phyloP scores from a whole-genome alignment of 2,329 filamentous ascomycete species.

The Fusarium napiforme region DNA sequence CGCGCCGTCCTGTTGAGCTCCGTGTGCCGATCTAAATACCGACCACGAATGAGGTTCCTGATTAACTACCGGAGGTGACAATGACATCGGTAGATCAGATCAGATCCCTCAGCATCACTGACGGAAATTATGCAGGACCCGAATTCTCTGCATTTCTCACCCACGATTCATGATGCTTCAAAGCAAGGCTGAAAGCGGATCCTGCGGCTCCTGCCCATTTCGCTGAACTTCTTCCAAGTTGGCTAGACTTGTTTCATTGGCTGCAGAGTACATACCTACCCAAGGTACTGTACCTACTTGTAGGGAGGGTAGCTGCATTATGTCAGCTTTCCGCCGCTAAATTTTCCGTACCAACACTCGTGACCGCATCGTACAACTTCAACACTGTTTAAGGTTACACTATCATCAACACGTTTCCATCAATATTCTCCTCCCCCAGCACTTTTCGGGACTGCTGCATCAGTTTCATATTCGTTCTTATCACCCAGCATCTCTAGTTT shows the following conservation, averaged over 20 bases:
- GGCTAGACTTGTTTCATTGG: constrained; percentile 5
- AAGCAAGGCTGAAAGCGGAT: constrained; percentile 4
- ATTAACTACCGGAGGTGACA: not conserved
- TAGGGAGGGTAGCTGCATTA: constrained; percentile 14
- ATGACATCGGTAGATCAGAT: not conserved
- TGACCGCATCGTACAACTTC: constrained; percentile 38
- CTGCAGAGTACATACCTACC: not conserved
- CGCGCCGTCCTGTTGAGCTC: constrained; percentile 6
- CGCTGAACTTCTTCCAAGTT: not conserved
- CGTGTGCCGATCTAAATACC: constrained; percentile 2
- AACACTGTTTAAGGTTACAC: constrained; percentile 29
- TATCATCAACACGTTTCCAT: constrained; percentile 34
- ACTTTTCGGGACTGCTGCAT: constrained; percentile 43
- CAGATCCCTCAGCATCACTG: not conserved
- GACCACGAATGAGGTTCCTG: not conserved
- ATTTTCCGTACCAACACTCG: constrained; percentile 41
- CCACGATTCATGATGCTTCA: not conserved
- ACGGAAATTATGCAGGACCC: not conserved
- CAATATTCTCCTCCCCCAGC: constrained; percentile 29
- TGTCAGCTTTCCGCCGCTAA: constrained; percentile 41
- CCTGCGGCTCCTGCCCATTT: not conserved
- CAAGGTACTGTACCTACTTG: too few relatives aligned
- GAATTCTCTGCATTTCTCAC: not conserved
- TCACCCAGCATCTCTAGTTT: constrained; percentile 9
- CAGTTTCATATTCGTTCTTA: constrained; percentile 29